Evolutionary conservation across 176 grass and related monocot species (phyloP).

Genomic region (Rhynchospora breviuscula): DNA sequence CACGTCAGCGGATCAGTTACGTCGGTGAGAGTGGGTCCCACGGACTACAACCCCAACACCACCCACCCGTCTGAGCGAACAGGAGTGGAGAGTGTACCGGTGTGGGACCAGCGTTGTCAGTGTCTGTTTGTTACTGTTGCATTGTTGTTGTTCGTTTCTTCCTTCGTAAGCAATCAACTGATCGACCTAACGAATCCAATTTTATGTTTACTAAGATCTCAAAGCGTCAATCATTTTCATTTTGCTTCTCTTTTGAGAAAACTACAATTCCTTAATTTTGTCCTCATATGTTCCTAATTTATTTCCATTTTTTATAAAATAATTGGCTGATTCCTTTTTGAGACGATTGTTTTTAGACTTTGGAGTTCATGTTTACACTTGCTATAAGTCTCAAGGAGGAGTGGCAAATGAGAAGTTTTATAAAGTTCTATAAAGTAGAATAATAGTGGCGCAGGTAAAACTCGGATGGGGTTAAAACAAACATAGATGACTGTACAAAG

Average conservation of each 20-base stretch:
- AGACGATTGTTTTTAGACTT: too few relatives aligned
- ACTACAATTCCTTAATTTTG: background rate
- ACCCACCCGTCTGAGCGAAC: background rate
- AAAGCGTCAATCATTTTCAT: background rate
- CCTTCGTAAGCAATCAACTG: constrained; percentile 13
- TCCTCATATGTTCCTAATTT: background rate
- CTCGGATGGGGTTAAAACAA: too few relatives aligned
- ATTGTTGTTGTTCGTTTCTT: background rate
- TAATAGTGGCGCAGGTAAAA: too few relatives aligned
- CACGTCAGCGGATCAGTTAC: constrained; percentile 3
- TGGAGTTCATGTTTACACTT: too few relatives aligned
- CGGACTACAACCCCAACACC: too few relatives aligned
- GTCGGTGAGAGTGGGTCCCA: background rate
- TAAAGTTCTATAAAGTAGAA: too few relatives aligned
- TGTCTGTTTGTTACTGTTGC: background rate
- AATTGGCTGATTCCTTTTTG: too few relatives aligned
- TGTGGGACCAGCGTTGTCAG: background rate
- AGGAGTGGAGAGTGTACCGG: background rate
- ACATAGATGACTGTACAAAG: too few relatives aligned
- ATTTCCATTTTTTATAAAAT: background rate
- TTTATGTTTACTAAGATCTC: background rate
- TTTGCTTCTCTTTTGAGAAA: background rate
- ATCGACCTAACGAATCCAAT: constrained; percentile 4
- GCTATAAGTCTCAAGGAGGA: too few relatives aligned
- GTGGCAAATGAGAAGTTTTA: too few relatives aligned